Evolutionary conservation across 179 eudicot genomes (phyloP).

Genomic region (Silene coronaria): DNA sequence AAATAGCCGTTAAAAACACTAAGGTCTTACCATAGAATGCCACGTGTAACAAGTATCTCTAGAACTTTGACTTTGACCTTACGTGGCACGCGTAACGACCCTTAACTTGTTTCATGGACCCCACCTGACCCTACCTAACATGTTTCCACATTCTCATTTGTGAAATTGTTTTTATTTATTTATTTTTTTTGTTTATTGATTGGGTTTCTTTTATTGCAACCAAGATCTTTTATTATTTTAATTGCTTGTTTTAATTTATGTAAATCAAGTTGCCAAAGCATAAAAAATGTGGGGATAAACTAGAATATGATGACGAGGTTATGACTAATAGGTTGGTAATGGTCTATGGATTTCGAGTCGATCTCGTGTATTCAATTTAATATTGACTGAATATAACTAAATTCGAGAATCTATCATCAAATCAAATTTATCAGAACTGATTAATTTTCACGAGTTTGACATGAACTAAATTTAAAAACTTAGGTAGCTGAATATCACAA

Average conservation of each 20-base stretch:
- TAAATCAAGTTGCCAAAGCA: not conserved
- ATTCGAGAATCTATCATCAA: no score
- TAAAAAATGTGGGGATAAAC: not conserved
- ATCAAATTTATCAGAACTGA: no score
- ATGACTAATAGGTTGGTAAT: not conserved
- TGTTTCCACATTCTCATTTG: slow-evolving; percentile 5
- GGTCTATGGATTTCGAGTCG: not conserved
- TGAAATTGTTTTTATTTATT: not conserved
- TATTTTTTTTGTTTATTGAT: not conserved
- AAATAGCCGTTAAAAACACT: not conserved
- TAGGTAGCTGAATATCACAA: no score
- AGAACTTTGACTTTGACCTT: slow-evolving; percentile 26
- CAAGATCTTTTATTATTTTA: not conserved
- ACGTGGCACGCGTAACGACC: slow-evolving; percentile 22
- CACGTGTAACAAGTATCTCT: slow-evolving; percentile 13
- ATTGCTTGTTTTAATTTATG: not conserved
- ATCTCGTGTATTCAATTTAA: not conserved
- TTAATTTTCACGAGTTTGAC: no score
- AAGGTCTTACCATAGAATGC: slow-evolving; percentile 16
- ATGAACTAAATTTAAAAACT: no score
- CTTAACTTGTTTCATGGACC: not conserved
- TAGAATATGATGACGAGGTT: not conserved
- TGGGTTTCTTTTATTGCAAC: no score
- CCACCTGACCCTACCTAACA: not conserved
- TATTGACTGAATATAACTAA: no score